A percentile compares a stretch with the other conserved stretches of the same genome.
Evolutionary conservation across 1,284 basidiomycete genomes (phyloP).

Genomic region (Schizopora paradoxa): DNA sequence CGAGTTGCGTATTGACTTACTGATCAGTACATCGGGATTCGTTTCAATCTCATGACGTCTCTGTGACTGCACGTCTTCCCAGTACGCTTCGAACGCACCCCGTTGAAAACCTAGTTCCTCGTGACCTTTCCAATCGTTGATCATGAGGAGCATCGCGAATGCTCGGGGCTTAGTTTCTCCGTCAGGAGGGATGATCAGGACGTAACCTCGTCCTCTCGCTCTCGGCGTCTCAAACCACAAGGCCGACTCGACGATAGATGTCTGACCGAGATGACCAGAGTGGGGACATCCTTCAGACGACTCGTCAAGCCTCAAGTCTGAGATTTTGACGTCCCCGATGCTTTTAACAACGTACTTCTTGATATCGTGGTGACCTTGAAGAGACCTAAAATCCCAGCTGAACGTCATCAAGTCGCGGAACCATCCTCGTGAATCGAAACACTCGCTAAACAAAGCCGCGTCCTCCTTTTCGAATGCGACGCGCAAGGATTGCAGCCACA

Average conservation of each 20-base stretch:
- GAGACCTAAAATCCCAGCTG: conserved; percentile 6
- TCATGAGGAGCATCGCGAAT: conserved; percentile 24
- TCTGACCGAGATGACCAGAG: conserved; percentile 17
- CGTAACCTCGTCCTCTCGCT: conserved; percentile 1
- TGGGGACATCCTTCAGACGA: not conserved
- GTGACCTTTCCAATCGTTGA: conserved; percentile 28
- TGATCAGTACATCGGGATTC: conserved; percentile 27
- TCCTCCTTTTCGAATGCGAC: conserved; percentile 4
- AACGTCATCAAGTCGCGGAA: conserved; percentile 6
- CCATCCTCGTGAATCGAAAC: conserved; percentile 5
- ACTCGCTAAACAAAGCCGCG: conserved; percentile 1
- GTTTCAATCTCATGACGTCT: conserved; percentile 21
- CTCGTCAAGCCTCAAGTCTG: conserved; percentile 11
- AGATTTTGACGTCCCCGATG: conserved; percentile 18
- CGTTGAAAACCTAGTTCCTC: conserved; percentile 27
- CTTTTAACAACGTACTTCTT: conserved; percentile 8
- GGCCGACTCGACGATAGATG: conserved; percentile 19
- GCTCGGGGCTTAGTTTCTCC: conserved; percentile 24
- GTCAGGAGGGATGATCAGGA: not conserved
- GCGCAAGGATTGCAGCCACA: too few species aligned
- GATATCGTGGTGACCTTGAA: conserved; percentile 1
- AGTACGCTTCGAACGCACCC: conserved; percentile 25
- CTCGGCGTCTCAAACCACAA: conserved; percentile 8
- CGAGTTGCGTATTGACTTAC: conserved; percentile 17
- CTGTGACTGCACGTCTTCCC: conserved; percentile 18